A percentile compares a stretch with the other conserved stretches of the same genome.
phyloP scores from a whole-genome alignment of 257 asterid species.

The Lycium barbarum region DNA sequence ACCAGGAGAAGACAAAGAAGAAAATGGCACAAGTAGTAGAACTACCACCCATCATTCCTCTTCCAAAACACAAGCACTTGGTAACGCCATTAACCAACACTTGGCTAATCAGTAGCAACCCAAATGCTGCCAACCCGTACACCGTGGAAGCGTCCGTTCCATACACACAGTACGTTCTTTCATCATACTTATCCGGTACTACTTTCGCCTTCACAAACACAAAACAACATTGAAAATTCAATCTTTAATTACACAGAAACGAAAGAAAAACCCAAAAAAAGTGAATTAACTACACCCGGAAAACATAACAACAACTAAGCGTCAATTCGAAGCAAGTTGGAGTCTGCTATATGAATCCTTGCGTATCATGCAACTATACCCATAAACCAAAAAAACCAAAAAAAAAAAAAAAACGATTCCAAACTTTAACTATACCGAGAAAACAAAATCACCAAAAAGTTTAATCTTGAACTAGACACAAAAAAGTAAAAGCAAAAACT shows the following conservation, averaged over 20 bases:
- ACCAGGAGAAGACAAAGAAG: constrained; percentile 91
- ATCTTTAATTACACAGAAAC: background rate
- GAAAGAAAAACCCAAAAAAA: background rate
- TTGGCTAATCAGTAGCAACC: constrained; percentile 82
- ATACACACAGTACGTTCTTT: constrained; percentile 74
- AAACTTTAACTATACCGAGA: background rate
- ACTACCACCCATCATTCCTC: constrained; percentile 70
- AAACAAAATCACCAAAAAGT: background rate
- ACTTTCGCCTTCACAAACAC: constrained; percentile 64
- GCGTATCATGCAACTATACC: background rate
- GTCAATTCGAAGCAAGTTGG: background rate
- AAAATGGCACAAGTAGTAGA: constrained; percentile 64
- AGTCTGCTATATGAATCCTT: background rate
- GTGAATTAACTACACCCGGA: background rate
- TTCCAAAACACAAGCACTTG: constrained; percentile 90
- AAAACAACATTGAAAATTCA: background rate
- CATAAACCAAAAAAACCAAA: background rate
- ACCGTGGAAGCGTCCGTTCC: constrained; percentile 89
- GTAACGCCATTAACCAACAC: constrained; percentile 79
- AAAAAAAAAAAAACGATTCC: background rate
- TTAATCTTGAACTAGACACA: background rate
- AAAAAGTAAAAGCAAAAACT: background rate
- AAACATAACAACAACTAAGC: background rate
- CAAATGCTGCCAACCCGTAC: constrained; percentile 93
- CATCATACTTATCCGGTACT: constrained; percentile 91